These are phyloP conservation scores for Rhodosporidiobolus sp. DNA, from an alignment of 768 basidiomycete species.

Conservation along the genomic window DNA sequence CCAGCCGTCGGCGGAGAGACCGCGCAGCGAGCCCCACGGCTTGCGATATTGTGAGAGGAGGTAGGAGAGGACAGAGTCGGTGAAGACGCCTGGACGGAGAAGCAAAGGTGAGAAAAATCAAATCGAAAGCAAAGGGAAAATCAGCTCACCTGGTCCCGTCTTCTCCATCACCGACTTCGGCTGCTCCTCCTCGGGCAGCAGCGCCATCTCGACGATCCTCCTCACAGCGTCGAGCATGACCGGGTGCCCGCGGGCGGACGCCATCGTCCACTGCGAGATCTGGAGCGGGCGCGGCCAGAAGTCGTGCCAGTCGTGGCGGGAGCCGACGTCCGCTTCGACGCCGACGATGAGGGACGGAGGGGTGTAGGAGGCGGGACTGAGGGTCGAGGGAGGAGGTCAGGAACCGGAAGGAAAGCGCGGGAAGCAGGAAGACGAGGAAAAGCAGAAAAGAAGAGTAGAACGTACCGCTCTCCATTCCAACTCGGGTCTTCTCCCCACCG, in stretches of 20 bases:
- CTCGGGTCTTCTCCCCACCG: conserved; percentile 47
- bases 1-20: conserved; percentile 39
- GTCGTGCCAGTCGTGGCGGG: conserved; percentile 52
- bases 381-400: too few species aligned
- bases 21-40: conserved; percentile 49
- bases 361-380: conserved; percentile 32
- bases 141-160: conserved; percentile 49
- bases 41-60: conserved; percentile 48
- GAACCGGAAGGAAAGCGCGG: too few species aligned
- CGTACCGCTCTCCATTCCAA: conserved; percentile 19
- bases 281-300: conserved; percentile 51
- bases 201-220: conserved; percentile 46
- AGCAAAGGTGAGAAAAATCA: not conserved
- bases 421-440: not conserved
- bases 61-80: conserved; percentile 51
- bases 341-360: conserved; percentile 51
- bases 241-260: conserved; percentile 51
- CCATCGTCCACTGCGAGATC: conserved; percentile 55
- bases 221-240: conserved; percentile 51
- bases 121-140: not conserved
- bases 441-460: not conserved
- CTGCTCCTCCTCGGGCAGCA: conserved; percentile 41
- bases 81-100: conserved; percentile 31
- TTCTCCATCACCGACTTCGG: conserved; percentile 51
- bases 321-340: conserved; percentile 54